phyloP scores from a whole-genome alignment of 1,139 yeast species.

The Pichia norvegensis region DNA sequence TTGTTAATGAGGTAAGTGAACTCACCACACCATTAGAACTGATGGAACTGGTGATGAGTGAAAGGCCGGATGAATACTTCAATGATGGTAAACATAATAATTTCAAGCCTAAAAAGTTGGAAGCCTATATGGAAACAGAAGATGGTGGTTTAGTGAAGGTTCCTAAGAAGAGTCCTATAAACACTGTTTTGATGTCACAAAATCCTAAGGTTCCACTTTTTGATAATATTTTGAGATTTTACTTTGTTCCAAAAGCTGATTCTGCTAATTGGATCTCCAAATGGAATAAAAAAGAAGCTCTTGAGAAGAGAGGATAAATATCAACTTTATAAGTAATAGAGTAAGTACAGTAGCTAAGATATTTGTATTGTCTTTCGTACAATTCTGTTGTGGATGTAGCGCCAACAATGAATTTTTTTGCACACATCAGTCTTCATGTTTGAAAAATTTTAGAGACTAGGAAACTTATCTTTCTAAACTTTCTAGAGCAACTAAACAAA shows the following conservation, averaged over 20 bases:
- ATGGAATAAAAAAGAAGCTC: constrained; percentile 63
- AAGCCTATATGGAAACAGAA: constrained; percentile 74
- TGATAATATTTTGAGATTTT: constrained; percentile 66
- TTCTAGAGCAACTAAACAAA: too few species aligned
- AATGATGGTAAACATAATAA: constrained; percentile 52
- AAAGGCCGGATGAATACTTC: constrained; percentile 69
- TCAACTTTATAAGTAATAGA: not conserved
- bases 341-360: too few species aligned
- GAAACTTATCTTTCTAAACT: not conserved
- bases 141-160: constrained; percentile 81
- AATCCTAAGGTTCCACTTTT: constrained; percentile 68
- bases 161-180: constrained; percentile 67
- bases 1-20: constrained; percentile 67
- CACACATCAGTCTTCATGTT: too few species aligned
- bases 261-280: constrained; percentile 55
- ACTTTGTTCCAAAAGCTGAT: constrained; percentile 70
- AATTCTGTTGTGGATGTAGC: too few species aligned
- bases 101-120: constrained; percentile 53
- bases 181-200: constrained; percentile 54
- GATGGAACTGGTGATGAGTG: constrained; percentile 41
- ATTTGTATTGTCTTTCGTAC: too few species aligned
- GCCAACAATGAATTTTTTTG: too few species aligned
- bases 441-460: too few species aligned
- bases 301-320: constrained; percentile 37
- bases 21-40: constrained; percentile 55